These are phyloP conservation scores for Metschnikowia lachancei DNA, from an alignment of 805 yeast genomes.

Conservation along the genomic window DNA sequence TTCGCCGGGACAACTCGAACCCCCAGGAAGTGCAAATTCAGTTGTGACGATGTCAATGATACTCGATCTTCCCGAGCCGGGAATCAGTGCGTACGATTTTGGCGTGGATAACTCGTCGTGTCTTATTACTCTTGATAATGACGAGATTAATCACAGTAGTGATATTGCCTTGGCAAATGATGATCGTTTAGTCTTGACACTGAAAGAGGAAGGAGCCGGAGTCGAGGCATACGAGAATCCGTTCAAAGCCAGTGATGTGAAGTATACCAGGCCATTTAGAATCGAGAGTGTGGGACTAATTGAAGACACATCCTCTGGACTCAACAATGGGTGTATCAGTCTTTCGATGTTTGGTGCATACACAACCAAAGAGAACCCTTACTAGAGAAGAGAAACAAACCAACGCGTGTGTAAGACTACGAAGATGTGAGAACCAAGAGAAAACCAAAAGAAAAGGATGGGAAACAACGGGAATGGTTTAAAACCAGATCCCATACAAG, in stretches of 20 bases:
- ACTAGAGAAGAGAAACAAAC: neutral
- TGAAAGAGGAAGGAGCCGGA: constrained; percentile 9
- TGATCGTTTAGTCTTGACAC: constrained; percentile 22
- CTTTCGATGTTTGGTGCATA: constrained; percentile 42
- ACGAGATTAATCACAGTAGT: constrained; percentile 31
- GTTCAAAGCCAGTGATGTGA: constrained; percentile 11
- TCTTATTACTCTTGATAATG: constrained; percentile 25
- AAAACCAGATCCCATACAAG: too few relatives aligned
- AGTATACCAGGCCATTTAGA: constrained; percentile 22
- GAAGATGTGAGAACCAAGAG: too few relatives aligned
- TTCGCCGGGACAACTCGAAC: constrained; percentile 3
- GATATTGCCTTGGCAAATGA: constrained; percentile 35
- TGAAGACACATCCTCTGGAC: constrained; percentile 36
- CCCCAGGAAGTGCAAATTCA: constrained; percentile 4
- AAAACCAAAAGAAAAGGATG: too few relatives aligned
- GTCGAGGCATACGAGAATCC: constrained; percentile 15
- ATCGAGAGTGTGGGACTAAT: constrained; percentile 38
- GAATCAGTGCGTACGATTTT: constrained; percentile 21
- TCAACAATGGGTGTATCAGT: constrained; percentile 43
- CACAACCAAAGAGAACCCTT: constrained; percentile 41
- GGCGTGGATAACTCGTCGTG: constrained; percentile 14
- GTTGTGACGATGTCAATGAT: constrained; percentile 16
- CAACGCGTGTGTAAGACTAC: too few relatives aligned
- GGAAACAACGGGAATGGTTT: too few relatives aligned
- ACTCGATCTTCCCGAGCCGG: constrained; percentile 33